Evolutionary conservation across 306 rosid species (phyloP).

Genomic region (Cucurbita argyrosperma): DNA sequence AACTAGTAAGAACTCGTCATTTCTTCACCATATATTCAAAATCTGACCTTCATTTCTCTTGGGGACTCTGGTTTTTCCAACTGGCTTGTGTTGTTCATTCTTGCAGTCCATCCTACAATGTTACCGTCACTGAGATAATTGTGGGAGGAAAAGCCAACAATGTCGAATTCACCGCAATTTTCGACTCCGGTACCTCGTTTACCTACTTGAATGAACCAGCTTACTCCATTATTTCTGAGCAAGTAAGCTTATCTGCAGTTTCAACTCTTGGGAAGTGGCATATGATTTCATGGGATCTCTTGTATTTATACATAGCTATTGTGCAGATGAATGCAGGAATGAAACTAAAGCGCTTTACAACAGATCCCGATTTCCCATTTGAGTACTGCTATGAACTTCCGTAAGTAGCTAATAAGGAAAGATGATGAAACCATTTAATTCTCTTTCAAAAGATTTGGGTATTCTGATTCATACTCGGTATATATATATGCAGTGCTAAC

Average conservation of each 20-base stretch:
- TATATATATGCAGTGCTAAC: slow-evolving; percentile 26
- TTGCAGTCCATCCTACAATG: slow-evolving; percentile 57
- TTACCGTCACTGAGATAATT: slow-evolving; percentile 50
- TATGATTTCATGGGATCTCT: neutral
- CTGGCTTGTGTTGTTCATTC: slow-evolving; percentile 11
- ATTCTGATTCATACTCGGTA: neutral
- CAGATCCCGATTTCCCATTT: slow-evolving; percentile 34
- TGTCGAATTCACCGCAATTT: slow-evolving; percentile 48
- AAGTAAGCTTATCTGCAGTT: slow-evolving; percentile 31
- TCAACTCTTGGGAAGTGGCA: neutral
- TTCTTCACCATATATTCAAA: neutral
- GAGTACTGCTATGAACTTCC: slow-evolving; percentile 60
- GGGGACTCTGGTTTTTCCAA: slow-evolving; percentile 7
- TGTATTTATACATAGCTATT: neutral
- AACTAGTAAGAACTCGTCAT: slow-evolving; percentile 33
- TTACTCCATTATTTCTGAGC: slow-evolving; percentile 38
- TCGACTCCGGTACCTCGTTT: slow-evolving; percentile 84
- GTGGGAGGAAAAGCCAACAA: slow-evolving; percentile 25
- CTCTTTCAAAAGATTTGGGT: neutral
- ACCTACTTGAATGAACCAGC: slow-evolving; percentile 66
- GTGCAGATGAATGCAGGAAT: slow-evolving; percentile 45
- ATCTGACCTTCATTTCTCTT: neutral
- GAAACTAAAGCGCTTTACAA: slow-evolving; percentile 15
- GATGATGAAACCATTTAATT: neutral
- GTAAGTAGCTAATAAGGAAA: slow-evolving; percentile 15